A percentile compares a stretch with the other conserved stretches of the same genome.
Evolutionary conservation across 495 filamentous ascomycete species (phyloP).

Genomic region (Bacidia rubella): DNA sequence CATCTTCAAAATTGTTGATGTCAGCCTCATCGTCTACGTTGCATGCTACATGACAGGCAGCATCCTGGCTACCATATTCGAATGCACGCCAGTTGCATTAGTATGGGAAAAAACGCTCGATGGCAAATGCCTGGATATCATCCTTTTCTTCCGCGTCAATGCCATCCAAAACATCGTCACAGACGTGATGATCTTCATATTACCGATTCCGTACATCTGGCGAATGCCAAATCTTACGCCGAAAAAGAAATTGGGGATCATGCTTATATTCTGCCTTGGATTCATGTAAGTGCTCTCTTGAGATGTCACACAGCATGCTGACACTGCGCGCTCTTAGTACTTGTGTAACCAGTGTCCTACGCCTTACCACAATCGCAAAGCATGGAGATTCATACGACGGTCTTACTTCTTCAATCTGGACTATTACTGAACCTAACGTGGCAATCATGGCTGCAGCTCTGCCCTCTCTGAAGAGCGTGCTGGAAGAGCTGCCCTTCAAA

Average conservation of each 20-base stretch:
- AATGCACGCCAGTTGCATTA: constrained; percentile 31
- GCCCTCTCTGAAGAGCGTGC: constrained; percentile 22
- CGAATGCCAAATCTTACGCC: constrained; percentile 13
- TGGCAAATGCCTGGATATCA: constrained; percentile 32
- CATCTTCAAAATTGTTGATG: constrained; percentile 24
- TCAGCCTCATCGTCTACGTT: constrained; percentile 27
- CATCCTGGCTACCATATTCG: constrained; percentile 31
- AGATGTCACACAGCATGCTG: background rate
- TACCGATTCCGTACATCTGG: constrained; percentile 24
- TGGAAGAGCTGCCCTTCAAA: background rate
- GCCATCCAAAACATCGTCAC: constrained; percentile 34
- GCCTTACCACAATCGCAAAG: constrained; percentile 22
- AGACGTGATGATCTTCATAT: constrained; percentile 32
- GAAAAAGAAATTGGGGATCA: constrained; percentile 16
- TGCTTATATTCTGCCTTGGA: constrained; percentile 19
- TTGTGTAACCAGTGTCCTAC: constrained; percentile 24
- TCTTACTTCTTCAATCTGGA: constrained; percentile 32
- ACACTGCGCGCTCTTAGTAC: constrained; percentile 16
- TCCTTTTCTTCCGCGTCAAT: constrained; percentile 32
- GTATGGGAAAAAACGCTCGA: constrained; percentile 27
- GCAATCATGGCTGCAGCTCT: constrained; percentile 36
- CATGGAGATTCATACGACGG: constrained; percentile 20
- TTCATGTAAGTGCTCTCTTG: constrained; percentile 18
- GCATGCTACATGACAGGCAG: constrained; percentile 28
- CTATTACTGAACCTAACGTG: constrained; percentile 31